Conservation (phyloP, 1,139 yeast species). For the Meyerozyma sp. region DNA sequence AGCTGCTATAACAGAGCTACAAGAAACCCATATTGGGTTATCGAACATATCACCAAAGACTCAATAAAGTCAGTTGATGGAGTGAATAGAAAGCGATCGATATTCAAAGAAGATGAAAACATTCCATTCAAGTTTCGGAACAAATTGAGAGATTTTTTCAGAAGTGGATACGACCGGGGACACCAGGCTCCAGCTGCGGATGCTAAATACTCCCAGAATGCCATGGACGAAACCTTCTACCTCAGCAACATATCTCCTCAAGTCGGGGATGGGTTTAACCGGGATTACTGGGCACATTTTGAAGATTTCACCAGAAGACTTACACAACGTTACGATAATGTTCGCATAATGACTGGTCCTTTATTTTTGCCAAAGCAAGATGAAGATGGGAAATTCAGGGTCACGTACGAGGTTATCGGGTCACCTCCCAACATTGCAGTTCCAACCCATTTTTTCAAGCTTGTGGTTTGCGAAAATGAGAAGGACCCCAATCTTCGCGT, state of each 20-base stretch:
- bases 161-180: slow-evolving; percentile 96
- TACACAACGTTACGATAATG: slow-evolving; percentile 62
- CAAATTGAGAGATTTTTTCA: slow-evolving; percentile 74
- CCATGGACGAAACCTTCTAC: slow-evolving; percentile 92
- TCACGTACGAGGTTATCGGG: slow-evolving; percentile 89
- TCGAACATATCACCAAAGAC: slow-evolving; percentile 83
- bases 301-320: slow-evolving; percentile 84
- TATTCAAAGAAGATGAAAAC: slow-evolving; percentile 82
- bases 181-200: slow-evolving; percentile 98
- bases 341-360: slow-evolving; percentile 91
- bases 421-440: slow-evolving; percentile 96
- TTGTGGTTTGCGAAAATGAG: slow-evolving; percentile 72
- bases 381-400: slow-evolving; percentile 74
- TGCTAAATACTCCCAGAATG: slow-evolving; percentile 81
- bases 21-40: slow-evolving; percentile 82
- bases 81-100: slow-evolving; percentile 74
- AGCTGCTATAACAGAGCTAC: slow-evolving; percentile 83
- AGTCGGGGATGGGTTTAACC: slow-evolving; percentile 94
- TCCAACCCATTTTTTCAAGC: slow-evolving; percentile 93
- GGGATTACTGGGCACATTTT: slow-evolving; percentile 96
- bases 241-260: slow-evolving; percentile 94
- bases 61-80: slow-evolving; percentile 47
- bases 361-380: slow-evolving; percentile 76
- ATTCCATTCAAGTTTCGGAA: slow-evolving; percentile 77
- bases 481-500: slow-evolving; percentile 56